phyloP scores from a whole-genome alignment of 345 rosid genomes.

The Hibiscus tridactylites region DNA sequence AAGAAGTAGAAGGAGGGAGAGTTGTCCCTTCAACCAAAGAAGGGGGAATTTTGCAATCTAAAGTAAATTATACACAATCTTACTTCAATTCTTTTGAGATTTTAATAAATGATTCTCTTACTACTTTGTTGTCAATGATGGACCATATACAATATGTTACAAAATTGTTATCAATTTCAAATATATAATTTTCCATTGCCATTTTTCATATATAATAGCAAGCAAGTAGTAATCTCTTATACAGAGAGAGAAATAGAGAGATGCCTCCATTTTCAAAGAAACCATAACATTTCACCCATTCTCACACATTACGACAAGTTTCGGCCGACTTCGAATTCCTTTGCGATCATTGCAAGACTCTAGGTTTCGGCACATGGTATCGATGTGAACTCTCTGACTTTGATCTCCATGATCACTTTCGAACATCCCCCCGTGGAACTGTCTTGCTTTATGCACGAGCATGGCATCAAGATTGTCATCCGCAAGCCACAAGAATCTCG shows the following conservation, averaged over 20 bases:
- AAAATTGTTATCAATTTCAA: not conserved
- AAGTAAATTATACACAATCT: not conserved
- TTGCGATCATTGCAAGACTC: not conserved
- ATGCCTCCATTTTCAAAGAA: not conserved
- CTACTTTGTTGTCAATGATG: not conserved
- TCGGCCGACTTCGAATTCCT: not conserved
- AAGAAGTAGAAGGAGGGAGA: too few relatives aligned
- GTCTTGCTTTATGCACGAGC: slow-evolving; percentile 22
- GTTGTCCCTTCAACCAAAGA: not conserved
- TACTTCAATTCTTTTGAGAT: not conserved
- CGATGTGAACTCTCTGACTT: slow-evolving; percentile 26
- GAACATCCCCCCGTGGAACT: slow-evolving; percentile 4
- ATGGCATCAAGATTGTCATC: slow-evolving; percentile 19
- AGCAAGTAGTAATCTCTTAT: not conserved
- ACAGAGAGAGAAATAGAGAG: not conserved
- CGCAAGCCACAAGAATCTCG: slow-evolving; percentile 11
- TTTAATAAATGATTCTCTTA: not conserved
- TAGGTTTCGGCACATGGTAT: slow-evolving; percentile 7
- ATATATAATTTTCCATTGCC: not conserved
- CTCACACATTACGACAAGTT: not conserved
- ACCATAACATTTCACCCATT: not conserved
- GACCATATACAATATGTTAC: not conserved
- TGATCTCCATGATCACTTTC: slow-evolving; percentile 36
- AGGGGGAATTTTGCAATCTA: not conserved
- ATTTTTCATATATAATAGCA: not conserved